Conservation (phyloP, 164 flowering plant species). For the Cinnamomum chago region DNA sequence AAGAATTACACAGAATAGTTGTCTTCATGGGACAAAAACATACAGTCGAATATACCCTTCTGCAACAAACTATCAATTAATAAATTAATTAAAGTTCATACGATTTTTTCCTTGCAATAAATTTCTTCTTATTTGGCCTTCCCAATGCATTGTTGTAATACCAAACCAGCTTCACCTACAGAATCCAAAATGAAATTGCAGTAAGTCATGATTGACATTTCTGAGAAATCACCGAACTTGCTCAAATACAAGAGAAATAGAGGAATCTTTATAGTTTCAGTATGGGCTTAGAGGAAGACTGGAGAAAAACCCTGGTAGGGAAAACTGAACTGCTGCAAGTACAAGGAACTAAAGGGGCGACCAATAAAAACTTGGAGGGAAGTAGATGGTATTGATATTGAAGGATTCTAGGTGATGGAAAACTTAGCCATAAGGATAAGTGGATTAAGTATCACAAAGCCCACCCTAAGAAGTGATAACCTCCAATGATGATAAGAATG, state of each 20-base stretch:
- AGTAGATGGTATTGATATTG: too few relatives aligned
- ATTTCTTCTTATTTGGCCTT: conserved; percentile 91
- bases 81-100: conserved; percentile 25
- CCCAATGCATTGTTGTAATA: conserved; percentile 97
- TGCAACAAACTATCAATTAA: background rate
- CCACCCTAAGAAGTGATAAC: too few relatives aligned
- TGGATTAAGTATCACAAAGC: too few relatives aligned
- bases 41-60: background rate
- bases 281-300: background rate
- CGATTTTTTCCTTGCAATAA: conserved; percentile 89
- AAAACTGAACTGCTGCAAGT: too few relatives aligned
- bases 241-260: too few relatives aligned
- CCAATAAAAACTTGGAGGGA: too few relatives aligned
- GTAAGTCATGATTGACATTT: background rate
- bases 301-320: too few relatives aligned
- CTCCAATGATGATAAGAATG: too few relatives aligned
- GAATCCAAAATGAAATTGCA: background rate
- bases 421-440: too few relatives aligned
- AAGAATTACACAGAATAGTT: conserved; percentile 3
- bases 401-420: too few relatives aligned
- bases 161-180: conserved; percentile 98
- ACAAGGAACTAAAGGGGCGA: too few relatives aligned
- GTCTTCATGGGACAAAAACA: background rate
- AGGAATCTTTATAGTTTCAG: background rate
- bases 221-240: background rate